Evolutionary conservation across 2,329 filamentous ascomycete species (phyloP), one percentile per base, ranked within the genome.

Genomic region (Beauveria brongniartii): DNA sequence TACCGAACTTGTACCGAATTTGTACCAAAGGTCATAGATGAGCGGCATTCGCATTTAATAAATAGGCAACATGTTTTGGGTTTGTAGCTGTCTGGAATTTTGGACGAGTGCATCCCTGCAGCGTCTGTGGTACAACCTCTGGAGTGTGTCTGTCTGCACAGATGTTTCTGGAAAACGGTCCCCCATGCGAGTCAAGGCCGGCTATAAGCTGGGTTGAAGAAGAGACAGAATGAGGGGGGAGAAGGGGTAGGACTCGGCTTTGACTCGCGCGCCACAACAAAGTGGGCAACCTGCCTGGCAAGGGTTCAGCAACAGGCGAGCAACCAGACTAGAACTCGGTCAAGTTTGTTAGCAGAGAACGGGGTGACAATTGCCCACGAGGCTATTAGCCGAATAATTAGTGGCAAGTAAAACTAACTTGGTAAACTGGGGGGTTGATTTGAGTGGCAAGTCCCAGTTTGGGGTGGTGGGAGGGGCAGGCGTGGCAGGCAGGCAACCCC

Each of bases 381-480:
- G 43, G 12, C 43, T 30, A 56, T 55, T 55, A 55, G 53, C 53
- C 53, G 53, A 37, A 18, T 55, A 26, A 55, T 44, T 22, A 55
- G 53, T 20, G 16, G 30, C 50, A 30, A n/a, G 44, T 3, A 47
- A 47, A 47, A 26, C 20, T 24, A 47, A 14, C 22, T 9, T 12
- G 20, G 9, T 20, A 16, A 10, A 9, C 8, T 24, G 12, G 26
- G 20, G 26, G 46, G 22, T 22, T 22, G 22, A 22, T 22, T 12
- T 12, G 18, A 26, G 46, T 26, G 41, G 41, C 40, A n/a, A 41
- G 41, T 9, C 3, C 24, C 41, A 44, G 22, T 14, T 28, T 9
- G 46, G 46, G 24, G 24, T 22, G 26, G 44, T 26, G 12, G 14
- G 40, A 41, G 8, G 8, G 26, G 26, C 26, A 26, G 26, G 1